Percentiles rank a stretch among this genome's conserved stretches.
phyloP scores from a whole-genome alignment of 2,329 filamentous ascomycete genomes.

The Alternaria consortialis region DNA sequence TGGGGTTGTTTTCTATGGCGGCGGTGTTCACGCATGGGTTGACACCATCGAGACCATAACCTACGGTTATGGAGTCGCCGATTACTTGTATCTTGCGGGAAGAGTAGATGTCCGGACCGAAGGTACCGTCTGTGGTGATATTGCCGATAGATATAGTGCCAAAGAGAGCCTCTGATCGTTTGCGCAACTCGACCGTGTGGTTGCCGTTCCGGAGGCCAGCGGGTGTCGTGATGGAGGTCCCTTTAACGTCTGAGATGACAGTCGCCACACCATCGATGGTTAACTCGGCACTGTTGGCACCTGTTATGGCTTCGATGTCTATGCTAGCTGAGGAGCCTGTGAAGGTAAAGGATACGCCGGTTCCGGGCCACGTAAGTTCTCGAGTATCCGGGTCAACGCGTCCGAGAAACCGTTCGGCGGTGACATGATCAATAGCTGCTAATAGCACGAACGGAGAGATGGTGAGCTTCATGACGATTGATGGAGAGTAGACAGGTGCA shows the following conservation, averaged over 20 bases:
- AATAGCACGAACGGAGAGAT: constrained; percentile 3
- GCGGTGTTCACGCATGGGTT: constrained; percentile 54
- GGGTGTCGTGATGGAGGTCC: constrained; percentile 44
- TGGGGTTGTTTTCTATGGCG: constrained; percentile 51
- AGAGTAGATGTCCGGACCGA: constrained; percentile 29
- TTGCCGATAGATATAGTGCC: constrained; percentile 47
- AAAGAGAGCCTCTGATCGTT: constrained; percentile 50
- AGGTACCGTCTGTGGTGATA: constrained; percentile 39
- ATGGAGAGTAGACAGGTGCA: background rate
- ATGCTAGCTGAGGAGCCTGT: constrained; percentile 53
- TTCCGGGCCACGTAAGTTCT: constrained; percentile 58
- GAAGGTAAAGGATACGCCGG: constrained; percentile 55
- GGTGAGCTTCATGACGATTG: constrained; percentile 1
- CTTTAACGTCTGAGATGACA: constrained; percentile 40
- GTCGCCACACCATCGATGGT: constrained; percentile 43
- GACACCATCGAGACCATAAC: constrained; percentile 56
- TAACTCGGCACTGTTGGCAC: constrained; percentile 48
- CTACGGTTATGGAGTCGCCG: constrained; percentile 58
- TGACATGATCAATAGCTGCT: constrained; percentile 4
- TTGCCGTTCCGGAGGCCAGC: constrained; percentile 40
- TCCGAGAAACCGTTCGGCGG: constrained; percentile 39
- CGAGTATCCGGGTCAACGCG: constrained; percentile 55
- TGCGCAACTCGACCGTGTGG: constrained; percentile 53
- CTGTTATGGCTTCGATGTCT: constrained; percentile 39
- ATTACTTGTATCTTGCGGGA: constrained; percentile 56